phyloP scores from a whole-genome alignment of 108 stramenopile species.

The Skeletonema costatum region DNA sequence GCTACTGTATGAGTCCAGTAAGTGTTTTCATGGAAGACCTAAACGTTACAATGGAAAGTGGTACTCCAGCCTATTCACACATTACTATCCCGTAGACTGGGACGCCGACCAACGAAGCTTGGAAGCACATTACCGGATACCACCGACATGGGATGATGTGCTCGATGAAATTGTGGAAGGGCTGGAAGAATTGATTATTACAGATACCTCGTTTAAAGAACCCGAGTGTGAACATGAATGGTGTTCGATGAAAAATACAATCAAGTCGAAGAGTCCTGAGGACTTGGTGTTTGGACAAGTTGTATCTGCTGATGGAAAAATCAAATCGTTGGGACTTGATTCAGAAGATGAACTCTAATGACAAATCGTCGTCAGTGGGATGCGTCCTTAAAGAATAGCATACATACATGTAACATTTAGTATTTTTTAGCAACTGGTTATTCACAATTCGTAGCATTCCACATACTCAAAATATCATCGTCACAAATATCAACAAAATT shows the following conservation, averaged over 20 bases:
- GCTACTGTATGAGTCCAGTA: constrained; percentile 85
- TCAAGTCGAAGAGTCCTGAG: constrained; percentile 78
- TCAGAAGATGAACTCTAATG: not conserved
- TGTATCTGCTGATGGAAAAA: not conserved
- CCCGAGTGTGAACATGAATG: constrained; percentile 71
- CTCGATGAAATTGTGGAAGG: constrained; percentile 22
- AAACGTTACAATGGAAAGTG: constrained; percentile 65
- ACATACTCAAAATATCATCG: constrained; percentile 28
- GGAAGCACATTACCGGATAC: constrained; percentile 71
- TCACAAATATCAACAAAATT: constrained; percentile 34
- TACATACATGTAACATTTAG: too few relatives aligned
- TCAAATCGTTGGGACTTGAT: not conserved
- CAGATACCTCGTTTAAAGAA: constrained; percentile 68
- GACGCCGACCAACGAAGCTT: constrained; percentile 45
- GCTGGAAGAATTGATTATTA: constrained; percentile 49
- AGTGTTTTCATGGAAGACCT: constrained; percentile 85
- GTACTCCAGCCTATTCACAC: constrained; percentile 77
- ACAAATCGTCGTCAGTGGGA: not conserved
- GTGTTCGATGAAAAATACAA: constrained; percentile 61
- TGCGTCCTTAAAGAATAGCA: too few relatives aligned
- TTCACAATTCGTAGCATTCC: too few relatives aligned
- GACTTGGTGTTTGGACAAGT: constrained; percentile 64
- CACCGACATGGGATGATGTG: constrained; percentile 48
- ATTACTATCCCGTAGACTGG: constrained; percentile 72
- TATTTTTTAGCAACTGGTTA: too few relatives aligned